Evolutionary conservation across 306 rosid species (phyloP).

Genomic region (Lablab purpureus): DNA sequence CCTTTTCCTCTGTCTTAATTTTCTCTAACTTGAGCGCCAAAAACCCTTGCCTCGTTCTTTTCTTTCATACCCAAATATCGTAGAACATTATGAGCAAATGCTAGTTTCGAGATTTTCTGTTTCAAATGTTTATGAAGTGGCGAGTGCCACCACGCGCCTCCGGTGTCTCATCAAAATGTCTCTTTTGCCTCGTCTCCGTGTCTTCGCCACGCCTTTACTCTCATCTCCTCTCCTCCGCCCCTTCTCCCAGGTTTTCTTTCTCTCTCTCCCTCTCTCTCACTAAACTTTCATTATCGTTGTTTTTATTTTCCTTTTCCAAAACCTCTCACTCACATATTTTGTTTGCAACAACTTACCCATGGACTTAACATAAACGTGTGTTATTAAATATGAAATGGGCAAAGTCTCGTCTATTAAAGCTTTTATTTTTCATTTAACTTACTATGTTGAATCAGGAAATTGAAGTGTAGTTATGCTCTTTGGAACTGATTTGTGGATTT

Average conservation of each 20-base stretch:
- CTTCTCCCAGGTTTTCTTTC: slow-evolving; percentile 49
- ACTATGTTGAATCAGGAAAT: neutral
- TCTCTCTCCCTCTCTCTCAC: neutral
- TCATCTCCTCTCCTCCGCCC: slow-evolving; percentile 32
- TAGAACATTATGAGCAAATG: neutral
- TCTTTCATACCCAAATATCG: neutral
- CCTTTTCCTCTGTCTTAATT: neutral
- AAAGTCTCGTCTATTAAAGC: neutral
- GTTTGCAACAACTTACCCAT: neutral
- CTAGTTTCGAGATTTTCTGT: neutral
- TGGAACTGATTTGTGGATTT: neutral
- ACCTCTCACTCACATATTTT: neutral
- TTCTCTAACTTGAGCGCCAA: neutral
- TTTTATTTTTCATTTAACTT: neutral
- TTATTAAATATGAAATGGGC: neutral
- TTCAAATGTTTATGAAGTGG: neutral
- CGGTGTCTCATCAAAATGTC: slow-evolving; percentile 35
- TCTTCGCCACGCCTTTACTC: slow-evolving; percentile 44
- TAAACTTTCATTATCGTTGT: neutral
- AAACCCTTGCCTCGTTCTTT: neutral
- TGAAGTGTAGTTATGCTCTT: neutral
- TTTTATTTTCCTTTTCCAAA: neutral
- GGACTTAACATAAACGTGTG: neutral
- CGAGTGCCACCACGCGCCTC: neutral
- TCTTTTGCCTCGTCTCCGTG: slow-evolving; percentile 40